Percentiles rank a stretch among this genome's conserved stretches.
Conservation (phyloP, 257 asterid genomes). For the Primulina huaijiensis region DNA sequence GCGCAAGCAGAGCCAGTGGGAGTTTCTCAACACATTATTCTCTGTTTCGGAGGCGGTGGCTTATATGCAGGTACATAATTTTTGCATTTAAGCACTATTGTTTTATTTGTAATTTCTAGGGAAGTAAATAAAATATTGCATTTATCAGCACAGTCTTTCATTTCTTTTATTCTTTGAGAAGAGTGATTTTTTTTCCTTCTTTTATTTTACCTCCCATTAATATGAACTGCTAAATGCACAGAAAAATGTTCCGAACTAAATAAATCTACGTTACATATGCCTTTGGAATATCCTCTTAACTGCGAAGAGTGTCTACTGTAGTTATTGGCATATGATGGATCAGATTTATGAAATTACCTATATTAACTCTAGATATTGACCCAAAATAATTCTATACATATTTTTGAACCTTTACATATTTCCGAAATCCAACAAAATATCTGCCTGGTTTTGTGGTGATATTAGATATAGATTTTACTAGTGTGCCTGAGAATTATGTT, state of each 20-base stretch:
- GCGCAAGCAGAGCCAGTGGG: conserved; percentile 84
- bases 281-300: neutral
- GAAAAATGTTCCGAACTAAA: conserved; percentile 1
- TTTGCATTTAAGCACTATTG: conserved; percentile 18
- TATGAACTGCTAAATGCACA: neutral
- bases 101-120: neutral
- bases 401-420: no score
- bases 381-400: no score
- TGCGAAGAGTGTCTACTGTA: conserved; percentile 8
- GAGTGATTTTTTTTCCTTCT: conserved; percentile 1
- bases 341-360: neutral
- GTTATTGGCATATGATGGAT: conserved; percentile 14
- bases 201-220: conserved; percentile 6
- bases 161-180: conserved; percentile 17
- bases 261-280: neutral
- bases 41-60: conserved; percentile 97
- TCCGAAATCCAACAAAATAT: no score
- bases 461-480: no score
- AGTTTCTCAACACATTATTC: conserved; percentile 78
- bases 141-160: neutral
- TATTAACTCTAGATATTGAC: neutral
- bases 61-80: conserved; percentile 71
- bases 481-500: no score
- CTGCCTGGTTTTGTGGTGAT: no score
- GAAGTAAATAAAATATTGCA: conserved; percentile 10